Evolutionary conservation across 257 asterid species (phyloP), one percentile per base, ranked within the genome.

Genomic region (Solanum sejunctum): DNA sequence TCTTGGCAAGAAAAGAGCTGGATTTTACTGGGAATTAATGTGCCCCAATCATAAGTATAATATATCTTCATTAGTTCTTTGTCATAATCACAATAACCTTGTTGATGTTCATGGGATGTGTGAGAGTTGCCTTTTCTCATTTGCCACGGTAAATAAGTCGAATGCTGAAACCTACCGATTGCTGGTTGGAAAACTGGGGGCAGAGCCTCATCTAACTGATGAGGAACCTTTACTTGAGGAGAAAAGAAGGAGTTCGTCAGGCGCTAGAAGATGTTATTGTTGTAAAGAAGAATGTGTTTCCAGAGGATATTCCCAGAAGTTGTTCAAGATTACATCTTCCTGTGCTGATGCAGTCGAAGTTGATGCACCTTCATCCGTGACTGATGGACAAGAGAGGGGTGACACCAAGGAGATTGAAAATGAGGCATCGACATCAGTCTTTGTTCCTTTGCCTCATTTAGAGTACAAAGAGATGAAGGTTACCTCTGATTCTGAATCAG

Each of bases 31-130:
- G 96, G 92, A 93, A 84, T 89, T 95, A 51, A 72, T 95, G 71
- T 95, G 98, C 92, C 72, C 84, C 41, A 84, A 84, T 23, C 98
- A 95, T 91, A 95, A 93, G 90, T 70, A 85, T 9, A 87, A 89
- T 64, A 85, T 93, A 63, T 91, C 98, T 21, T 92, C 97, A 6
- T 83, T 91, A 84, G 89, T 91, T 79, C 89, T 84, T 67, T 92
- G 95, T 87, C 91, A 82, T 85, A 87, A 84, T 82, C 97, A 92
- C 75, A 58, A 86, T 70, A 93, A 87, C 80, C 93, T 91, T 51
- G 93, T 88, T 72, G 93, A 94, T 89, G 92, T 88, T 85, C 97
- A 85, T 66, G 89, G 86, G 60, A 87, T 88, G 28, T 92, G 96
- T 61, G 95, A 94, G 61, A 91, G 56, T 85, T 92, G 98, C 86